These are phyloP conservation scores for Nigrospora oryzae DNA, from an alignment of 2,329 filamentous ascomycete species.

Conservation along the genomic window DNA sequence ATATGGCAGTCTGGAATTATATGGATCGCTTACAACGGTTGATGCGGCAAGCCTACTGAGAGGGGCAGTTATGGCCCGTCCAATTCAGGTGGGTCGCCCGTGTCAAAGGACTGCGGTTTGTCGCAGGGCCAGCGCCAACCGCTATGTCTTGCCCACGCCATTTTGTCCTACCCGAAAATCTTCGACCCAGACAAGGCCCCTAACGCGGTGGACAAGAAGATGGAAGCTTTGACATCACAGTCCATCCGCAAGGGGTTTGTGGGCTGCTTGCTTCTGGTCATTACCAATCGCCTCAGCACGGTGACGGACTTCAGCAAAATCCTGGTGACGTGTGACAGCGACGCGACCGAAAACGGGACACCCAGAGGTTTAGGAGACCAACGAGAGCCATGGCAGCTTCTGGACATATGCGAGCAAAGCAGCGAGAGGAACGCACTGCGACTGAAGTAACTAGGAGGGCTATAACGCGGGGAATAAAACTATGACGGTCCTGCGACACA, in stretches of 20 bases:
- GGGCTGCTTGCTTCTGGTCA: slow-evolving; percentile 63
- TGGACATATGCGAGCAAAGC: slow-evolving; percentile 54
- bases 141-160: slow-evolving; percentile 64
- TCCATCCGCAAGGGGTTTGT: slow-evolving; percentile 65
- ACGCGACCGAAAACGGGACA: slow-evolving; percentile 58
- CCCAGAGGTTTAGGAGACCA: slow-evolving; percentile 48
- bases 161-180: slow-evolving; percentile 63
- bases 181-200: slow-evolving; percentile 79
- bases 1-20: no score
- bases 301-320: slow-evolving; percentile 72
- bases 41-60: no score
- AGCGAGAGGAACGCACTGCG: slow-evolving; percentile 47
- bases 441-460: no score
- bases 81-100: no score
- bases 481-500: no score
- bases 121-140: slow-evolving; percentile 72
- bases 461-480: no score
- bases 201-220: slow-evolving; percentile 68
- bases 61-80: no score
- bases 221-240: slow-evolving; percentile 64
- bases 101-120: slow-evolving; percentile 18
- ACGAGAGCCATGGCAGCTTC: slow-evolving; percentile 36
- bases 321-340: slow-evolving; percentile 60
- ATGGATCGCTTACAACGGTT: no score
- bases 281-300: slow-evolving; percentile 67